Evolutionary conservation across 192 early-diverging fungal species (phyloP).

Genomic region (Coemansia furcata): DNA sequence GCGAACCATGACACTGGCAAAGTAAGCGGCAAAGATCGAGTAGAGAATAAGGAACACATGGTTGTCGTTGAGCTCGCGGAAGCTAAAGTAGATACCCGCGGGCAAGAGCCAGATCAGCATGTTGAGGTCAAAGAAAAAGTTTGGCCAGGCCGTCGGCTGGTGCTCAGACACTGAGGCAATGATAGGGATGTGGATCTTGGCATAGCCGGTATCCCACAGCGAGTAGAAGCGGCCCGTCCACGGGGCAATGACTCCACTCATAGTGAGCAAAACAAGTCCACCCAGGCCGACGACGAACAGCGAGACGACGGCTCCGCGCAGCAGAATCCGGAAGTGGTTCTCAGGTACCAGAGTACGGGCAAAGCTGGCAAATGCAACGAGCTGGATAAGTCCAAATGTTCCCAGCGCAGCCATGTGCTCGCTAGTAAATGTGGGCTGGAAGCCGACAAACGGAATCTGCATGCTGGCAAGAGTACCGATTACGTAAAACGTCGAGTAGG

Average conservation of each 20-base stretch:
- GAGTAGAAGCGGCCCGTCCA: slow-evolving; percentile 99
- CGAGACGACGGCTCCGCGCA: slow-evolving; percentile 63
- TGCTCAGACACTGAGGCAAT: slow-evolving; percentile 99
- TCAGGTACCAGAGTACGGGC: slow-evolving; percentile 74
- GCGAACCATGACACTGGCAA: slow-evolving; percentile 99
- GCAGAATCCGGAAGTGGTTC: slow-evolving; percentile 81
- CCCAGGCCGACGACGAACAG: slow-evolving; percentile 55
- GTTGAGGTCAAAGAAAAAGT: slow-evolving; percentile 99
- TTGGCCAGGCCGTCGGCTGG: slow-evolving; percentile 98
- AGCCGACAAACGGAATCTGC: slow-evolving; percentile 99
- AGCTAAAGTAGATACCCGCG: slow-evolving; percentile 96
- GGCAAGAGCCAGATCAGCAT: slow-evolving; percentile 96
- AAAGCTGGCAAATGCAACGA: slow-evolving; percentile 89
- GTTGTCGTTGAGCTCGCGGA: slow-evolving; percentile 90
- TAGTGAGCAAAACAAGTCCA: slow-evolving; percentile 70
- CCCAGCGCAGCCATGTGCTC: slow-evolving; percentile 99
- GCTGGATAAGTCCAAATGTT: slow-evolving; percentile 94
- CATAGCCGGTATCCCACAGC: slow-evolving; percentile 99
- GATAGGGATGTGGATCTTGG: slow-evolving; percentile 98
- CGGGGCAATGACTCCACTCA: slow-evolving; percentile 88
- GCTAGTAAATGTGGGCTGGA: slow-evolving; percentile 93
- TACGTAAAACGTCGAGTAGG: slow-evolving; percentile 98
- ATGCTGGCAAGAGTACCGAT: slow-evolving; percentile 95
- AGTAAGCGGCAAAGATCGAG: slow-evolving; percentile 97
- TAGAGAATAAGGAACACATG: slow-evolving; percentile 99